Evolutionary conservation across 345 rosid species (phyloP), one percentile per base, ranked within the genome.

Genomic region (Toxicodendron radicans): DNA sequence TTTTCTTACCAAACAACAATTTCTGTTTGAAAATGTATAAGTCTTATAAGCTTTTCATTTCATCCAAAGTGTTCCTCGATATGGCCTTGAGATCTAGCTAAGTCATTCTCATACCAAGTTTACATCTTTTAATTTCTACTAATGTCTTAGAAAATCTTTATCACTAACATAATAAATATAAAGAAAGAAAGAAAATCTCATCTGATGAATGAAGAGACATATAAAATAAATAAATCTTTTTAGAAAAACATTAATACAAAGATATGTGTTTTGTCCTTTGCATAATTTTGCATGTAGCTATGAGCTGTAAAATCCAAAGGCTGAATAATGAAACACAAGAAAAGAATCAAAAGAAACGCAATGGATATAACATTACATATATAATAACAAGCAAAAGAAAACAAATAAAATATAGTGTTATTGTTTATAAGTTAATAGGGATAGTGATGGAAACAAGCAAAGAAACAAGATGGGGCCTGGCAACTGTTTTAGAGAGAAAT

Each of bases 381-480:
- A 46, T 58, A 27, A 59, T 51, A 23, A 51, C 45, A 67, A 58
- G 75, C 66, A 71, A 75, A 75, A 75, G 63, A 60, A 79, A 70
- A 70, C 78, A 79, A 73, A 76, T 0, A 45, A 58, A 58, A 75
- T 4, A 45, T 58, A 23, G 45, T 46, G 14, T 60, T 11, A 18
- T 24, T 52, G 35, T 21, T 59, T 3, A 45, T 65, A 17, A 43
- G 56, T 63, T 54, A 6, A 32, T 70, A 60, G 32, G 71, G n/a
- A 48, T 60, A 67, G 59, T 13, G 6, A 17, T 21, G 24, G 23
- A 12, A 52, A 8, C 17, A 51, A 54, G 38, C 38, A 14, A 65
- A 21, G 63, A 75, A 71, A 74, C 73, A 68, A 59, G 46, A 6
- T 61, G 76, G 80, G 79, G 76, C 81, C 78, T 66, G 71, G 43